Evolutionary conservation across 257 asterid species (phyloP).

Genomic region (Catharanthus roseus): DNA sequence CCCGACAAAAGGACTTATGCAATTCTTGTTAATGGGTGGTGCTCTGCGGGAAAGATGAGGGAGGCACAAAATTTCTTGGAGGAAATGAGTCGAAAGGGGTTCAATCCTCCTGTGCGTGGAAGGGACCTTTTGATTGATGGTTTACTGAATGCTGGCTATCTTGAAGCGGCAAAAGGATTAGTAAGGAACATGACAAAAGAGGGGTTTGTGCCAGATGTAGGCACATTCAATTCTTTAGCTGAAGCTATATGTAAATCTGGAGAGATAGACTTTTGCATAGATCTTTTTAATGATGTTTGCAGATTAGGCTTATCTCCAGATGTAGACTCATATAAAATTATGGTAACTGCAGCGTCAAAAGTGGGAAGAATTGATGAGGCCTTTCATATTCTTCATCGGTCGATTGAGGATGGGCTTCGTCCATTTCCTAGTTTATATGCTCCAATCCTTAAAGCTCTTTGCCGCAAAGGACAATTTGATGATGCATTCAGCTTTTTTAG

Average conservation of each 20-base stretch:
- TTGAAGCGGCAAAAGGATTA: constrained; percentile 89
- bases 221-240: constrained; percentile 74
- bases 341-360: constrained; percentile 63
- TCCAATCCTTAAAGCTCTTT: constrained; percentile 71
- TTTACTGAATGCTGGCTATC: constrained; percentile 84
- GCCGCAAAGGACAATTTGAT: constrained; percentile 70
- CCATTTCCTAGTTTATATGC: constrained; percentile 97
- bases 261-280: constrained; percentile 64
- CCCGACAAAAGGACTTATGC: constrained; percentile 86
- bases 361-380: constrained; percentile 74
- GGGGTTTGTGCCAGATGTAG: constrained; percentile 82
- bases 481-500: constrained; percentile 88
- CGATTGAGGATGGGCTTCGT: constrained; percentile 74
- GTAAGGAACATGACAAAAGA: constrained; percentile 86
- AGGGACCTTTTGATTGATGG: constrained; percentile 87
- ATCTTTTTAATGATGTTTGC: constrained; percentile 67
- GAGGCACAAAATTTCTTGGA: constrained; percentile 93
- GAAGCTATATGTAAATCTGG: constrained; percentile 71
- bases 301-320: constrained; percentile 66
- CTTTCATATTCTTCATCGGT: constrained; percentile 61
- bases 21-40: constrained; percentile 87
- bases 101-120: constrained; percentile 91
- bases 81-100: constrained; percentile 92
- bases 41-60: constrained; percentile 89
- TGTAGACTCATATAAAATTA: constrained; percentile 56